These are phyloP conservation scores for Pochonia chlamydosporia DNA, from an alignment of 2,329 filamentous ascomycete genomes.

Conservation along the genomic window DNA sequence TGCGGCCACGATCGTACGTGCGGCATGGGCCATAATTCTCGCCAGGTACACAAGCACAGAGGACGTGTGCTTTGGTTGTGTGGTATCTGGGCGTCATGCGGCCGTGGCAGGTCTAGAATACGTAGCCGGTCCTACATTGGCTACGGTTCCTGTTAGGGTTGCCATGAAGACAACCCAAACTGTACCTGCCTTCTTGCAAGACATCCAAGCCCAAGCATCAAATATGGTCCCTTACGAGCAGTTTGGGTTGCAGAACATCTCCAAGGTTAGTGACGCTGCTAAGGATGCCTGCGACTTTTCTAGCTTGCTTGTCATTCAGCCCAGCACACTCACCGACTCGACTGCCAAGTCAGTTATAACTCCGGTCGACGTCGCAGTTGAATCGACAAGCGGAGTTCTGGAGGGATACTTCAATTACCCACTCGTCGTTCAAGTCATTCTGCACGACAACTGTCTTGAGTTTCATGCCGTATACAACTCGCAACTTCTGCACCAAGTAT, in stretches of 20 bases:
- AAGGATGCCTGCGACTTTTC: background rate
- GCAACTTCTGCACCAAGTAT: too few species aligned
- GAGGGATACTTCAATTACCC: too few species aligned
- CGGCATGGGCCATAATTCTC: constrained; percentile 20
- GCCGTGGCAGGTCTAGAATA: constrained; percentile 15
- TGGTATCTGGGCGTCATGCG: constrained; percentile 17
- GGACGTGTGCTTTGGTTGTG: constrained; percentile 18
- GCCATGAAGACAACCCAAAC: constrained; percentile 5
- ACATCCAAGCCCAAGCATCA: constrained; percentile 11
- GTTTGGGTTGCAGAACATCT: constrained; percentile 17
- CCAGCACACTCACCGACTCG: background rate
- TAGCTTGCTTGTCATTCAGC: constrained; percentile 1
- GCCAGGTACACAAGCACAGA: constrained; percentile 11
- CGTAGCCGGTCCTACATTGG: constrained; percentile 16
- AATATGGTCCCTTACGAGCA: constrained; percentile 14
- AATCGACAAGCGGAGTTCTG: background rate
- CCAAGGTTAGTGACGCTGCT: constrained; percentile 7
- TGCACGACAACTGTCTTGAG: too few species aligned
- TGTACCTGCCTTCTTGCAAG: constrained; percentile 11
- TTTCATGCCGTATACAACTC: too few species aligned
- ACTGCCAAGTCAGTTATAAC: background rate
- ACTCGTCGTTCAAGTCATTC: too few species aligned
- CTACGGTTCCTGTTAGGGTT: constrained; percentile 13
- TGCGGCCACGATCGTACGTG: too few species aligned
- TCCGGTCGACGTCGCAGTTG: background rate